Conservation (phyloP, 2,329 filamentous ascomycete species). For the Aspergillus eucalypticola region DNA sequence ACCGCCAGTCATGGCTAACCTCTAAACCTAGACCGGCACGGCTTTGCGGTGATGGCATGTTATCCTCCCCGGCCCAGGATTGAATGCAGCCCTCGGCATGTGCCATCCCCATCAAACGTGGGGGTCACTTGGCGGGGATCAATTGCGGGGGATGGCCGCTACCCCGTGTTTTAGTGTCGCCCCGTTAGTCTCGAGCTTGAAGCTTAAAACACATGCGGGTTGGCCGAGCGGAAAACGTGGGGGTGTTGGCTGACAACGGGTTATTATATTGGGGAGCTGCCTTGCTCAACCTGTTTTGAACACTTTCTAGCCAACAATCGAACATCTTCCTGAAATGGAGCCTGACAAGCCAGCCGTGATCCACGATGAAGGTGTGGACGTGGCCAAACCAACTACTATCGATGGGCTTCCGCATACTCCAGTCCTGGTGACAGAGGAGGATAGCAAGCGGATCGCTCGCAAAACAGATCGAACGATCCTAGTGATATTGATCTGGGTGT, state of each 20-base stretch:
- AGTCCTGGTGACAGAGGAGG: conserved; percentile 34
- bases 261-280: background rate
- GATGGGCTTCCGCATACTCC: background rate
- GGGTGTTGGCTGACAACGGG: background rate
- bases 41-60: too few species aligned
- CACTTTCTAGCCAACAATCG: too few species aligned
- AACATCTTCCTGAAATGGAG: conserved; percentile 3
- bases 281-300: too few species aligned
- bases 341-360: background rate
- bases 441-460: conserved; percentile 57
- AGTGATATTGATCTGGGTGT: conserved; percentile 47
- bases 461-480: conserved; percentile 65
- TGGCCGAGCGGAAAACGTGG: background rate
- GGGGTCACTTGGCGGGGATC: background rate
- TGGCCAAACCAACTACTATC: background rate
- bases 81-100: background rate
- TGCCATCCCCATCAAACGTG: background rate
- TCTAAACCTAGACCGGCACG: too few species aligned
- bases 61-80: too few species aligned
- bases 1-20: background rate
- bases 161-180: background rate
- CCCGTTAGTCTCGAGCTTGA: background rate
- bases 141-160: background rate
- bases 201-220: background rate
- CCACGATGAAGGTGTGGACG: background rate